Percentiles rank a stretch among this genome's conserved stretches.
phyloP scores from a whole-genome alignment of 306 rosid species.

The Mucuna pruriens region DNA sequence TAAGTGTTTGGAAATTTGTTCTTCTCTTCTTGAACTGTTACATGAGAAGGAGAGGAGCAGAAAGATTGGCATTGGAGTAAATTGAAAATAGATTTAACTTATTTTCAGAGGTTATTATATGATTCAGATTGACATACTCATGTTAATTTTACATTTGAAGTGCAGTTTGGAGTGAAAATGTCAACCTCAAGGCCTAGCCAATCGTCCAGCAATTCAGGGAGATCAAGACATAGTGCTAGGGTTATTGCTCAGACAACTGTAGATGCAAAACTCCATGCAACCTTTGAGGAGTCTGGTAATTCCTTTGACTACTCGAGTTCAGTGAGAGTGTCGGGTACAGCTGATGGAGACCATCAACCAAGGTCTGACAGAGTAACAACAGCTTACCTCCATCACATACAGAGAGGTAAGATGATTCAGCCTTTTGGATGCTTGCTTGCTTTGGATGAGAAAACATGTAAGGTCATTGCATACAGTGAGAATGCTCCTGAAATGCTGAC shows the following conservation, averaged over 20 bases:
- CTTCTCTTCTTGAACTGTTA: slow-evolving; percentile 19
- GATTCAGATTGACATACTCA: neutral
- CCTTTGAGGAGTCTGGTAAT: slow-evolving; percentile 82
- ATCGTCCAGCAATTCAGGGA: slow-evolving; percentile 78
- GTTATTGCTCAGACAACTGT: slow-evolving; percentile 86
- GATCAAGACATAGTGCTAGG: slow-evolving; percentile 81
- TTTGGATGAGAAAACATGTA: slow-evolving; percentile 85
- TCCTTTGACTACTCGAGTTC: slow-evolving; percentile 93
- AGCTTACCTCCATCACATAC: slow-evolving; percentile 88
- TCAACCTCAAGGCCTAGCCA: slow-evolving; percentile 83
- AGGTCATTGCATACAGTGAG: slow-evolving; percentile 92
- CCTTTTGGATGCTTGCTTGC: slow-evolving; percentile 95
- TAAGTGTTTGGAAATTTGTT: neutral
- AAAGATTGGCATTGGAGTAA: neutral
- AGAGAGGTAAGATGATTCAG: slow-evolving; percentile 88
- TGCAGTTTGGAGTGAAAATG: slow-evolving; percentile 62
- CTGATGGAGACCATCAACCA: slow-evolving; percentile 59
- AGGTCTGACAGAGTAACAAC: slow-evolving; percentile 81
- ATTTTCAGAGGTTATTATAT: neutral
- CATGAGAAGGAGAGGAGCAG: slow-evolving; percentile 17
- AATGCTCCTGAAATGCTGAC: slow-evolving; percentile 96
- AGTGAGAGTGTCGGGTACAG: slow-evolving; percentile 57
- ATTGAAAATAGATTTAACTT: slow-evolving; percentile 16
- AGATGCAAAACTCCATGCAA: slow-evolving; percentile 92
- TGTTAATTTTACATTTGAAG: slow-evolving; percentile 4